Evolutionary conservation across 768 basidiomycete genomes (phyloP), one percentile per base, ranked within the genome.

Genomic region (Plicaturopsis crispa): DNA sequence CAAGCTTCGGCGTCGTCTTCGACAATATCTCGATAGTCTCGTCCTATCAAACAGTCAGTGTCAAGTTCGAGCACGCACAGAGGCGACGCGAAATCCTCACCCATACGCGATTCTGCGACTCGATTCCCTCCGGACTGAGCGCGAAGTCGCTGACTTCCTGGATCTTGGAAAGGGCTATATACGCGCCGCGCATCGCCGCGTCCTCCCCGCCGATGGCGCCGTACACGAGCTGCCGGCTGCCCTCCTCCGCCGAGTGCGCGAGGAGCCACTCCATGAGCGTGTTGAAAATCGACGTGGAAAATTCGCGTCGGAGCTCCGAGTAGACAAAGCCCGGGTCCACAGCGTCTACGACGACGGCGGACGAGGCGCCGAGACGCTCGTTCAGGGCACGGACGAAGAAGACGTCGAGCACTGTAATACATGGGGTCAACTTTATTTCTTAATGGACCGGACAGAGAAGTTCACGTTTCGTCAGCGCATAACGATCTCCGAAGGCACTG

Each of bases 91-190:
- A n/a, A n/a, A n/a, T n/a, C n/a, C 61, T 44, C 47, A 64, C 64
- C 62, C 64, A 66, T 6, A 62, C 22, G 22, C 33, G 45, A 14
- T 57, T 51, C 35, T 64, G 54, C 36, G 52, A 48, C 16, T 32
- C 44, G 22, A 34, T 36, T 0, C 61, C 66, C 16, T 57, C 48
- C 5, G 52, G 45, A 23, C 56, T 55, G 2, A 61, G 28, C 31
- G 59, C 52, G 23, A 54, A 62, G 37, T 66, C 61, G 22, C 60
- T 50, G 14, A 57, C 48, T 38, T 62, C 56, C n/a, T n/a, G n/a
- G n/a, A 30, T n/a, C n/a, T n/a, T n/a, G n/a, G n/a, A n/a, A n/a
- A n/a, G n/a, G n/a, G n/a, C n/a, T n/a, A n/a, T n/a, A n/a, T n/a
- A n/a, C n/a, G n/a, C n/a, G n/a, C n/a, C n/a, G n/a, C n/a, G n/a